A percentile compares a stretch with the other conserved stretches of the same genome.
These are phyloP conservation scores for Corrigiola litoralis DNA, from an alignment of 179 eudicot genomes.

Conservation along the genomic window DNA sequence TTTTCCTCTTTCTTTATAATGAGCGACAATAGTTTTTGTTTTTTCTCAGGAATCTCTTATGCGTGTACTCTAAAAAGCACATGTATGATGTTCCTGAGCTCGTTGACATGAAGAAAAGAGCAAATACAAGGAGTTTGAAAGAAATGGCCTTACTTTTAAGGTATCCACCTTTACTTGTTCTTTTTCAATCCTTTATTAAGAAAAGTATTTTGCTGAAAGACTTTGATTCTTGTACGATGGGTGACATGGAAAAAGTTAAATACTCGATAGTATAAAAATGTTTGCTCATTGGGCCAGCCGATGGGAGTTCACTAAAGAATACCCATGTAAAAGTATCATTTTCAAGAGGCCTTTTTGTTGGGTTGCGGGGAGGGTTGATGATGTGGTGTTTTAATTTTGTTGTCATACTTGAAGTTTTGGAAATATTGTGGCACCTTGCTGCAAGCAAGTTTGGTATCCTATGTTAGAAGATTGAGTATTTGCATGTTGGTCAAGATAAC, in stretches of 20 bases:
- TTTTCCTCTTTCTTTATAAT: constrained; percentile 9
- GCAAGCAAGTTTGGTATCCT: background rate
- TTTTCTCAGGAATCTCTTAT: constrained; percentile 77
- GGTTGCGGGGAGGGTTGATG: background rate
- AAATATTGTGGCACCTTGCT: background rate
- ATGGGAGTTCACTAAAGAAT: too few relatives aligned
- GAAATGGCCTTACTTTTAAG: constrained; percentile 93
- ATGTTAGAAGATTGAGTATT: background rate
- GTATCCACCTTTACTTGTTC: too few relatives aligned
- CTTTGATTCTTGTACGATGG: too few relatives aligned
- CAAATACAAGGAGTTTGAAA: constrained; percentile 91
- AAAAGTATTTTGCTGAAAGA: too few relatives aligned
- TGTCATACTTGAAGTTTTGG: constrained; percentile 4
- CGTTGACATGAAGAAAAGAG: constrained; percentile 79
- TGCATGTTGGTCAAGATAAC: background rate
- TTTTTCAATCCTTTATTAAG: too few relatives aligned
- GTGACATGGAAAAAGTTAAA: too few relatives aligned
- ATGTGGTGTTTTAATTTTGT: background rate
- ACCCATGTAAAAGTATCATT: too few relatives aligned
- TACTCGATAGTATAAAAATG: too few relatives aligned
- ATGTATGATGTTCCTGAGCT: constrained; percentile 89
- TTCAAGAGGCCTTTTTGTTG: too few relatives aligned
- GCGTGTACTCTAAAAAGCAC: constrained; percentile 96
- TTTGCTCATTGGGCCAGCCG: too few relatives aligned
- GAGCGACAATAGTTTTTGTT: constrained; percentile 1